Percentiles rank a stretch among this genome's conserved stretches.
Evolutionary conservation across 2,329 filamentous ascomycete species (phyloP).

Genomic region (Phyllosticta citrichinensis): DNA sequence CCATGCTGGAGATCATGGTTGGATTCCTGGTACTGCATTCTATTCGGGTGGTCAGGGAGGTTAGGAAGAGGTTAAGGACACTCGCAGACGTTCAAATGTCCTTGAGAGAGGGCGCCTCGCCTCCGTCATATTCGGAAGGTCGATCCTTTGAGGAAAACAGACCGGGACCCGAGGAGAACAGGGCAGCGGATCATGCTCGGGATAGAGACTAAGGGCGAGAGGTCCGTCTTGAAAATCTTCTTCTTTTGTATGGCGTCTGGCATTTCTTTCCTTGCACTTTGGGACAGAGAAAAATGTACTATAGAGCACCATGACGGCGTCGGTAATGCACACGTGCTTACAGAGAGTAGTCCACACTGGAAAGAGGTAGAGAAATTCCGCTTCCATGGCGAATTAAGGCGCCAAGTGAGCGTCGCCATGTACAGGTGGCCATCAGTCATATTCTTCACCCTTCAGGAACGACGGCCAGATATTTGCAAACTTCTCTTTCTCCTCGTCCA

Average conservation of each 20-base stretch:
- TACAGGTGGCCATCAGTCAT: no score
- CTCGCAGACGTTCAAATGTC: neutral
- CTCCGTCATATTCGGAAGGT: neutral
- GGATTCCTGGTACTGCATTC: neutral
- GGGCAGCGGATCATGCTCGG: neutral
- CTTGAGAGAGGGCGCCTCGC: neutral
- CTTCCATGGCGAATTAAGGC: no score
- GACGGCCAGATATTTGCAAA: neutral
- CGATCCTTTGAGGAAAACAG: neutral
- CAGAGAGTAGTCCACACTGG: no score
- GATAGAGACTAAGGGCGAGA: neutral
- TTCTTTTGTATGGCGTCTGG: neutral
- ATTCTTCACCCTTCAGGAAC: no score
- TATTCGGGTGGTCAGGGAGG: neutral
- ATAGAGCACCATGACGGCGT: no score
- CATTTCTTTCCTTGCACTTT: no score
- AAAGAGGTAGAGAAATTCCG: no score
- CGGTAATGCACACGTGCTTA: no score
- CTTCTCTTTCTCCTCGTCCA: neutral
- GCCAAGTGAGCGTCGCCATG: no score
- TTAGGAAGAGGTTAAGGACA: neutral
- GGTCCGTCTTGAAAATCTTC: no score
- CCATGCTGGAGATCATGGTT: neutral
- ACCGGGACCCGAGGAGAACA: neutral
- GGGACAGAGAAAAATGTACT: no score